Base-by-base conservation (phyloP, 805 yeast genomes). In the Metschnikowia baotianmanensis region DNA sequence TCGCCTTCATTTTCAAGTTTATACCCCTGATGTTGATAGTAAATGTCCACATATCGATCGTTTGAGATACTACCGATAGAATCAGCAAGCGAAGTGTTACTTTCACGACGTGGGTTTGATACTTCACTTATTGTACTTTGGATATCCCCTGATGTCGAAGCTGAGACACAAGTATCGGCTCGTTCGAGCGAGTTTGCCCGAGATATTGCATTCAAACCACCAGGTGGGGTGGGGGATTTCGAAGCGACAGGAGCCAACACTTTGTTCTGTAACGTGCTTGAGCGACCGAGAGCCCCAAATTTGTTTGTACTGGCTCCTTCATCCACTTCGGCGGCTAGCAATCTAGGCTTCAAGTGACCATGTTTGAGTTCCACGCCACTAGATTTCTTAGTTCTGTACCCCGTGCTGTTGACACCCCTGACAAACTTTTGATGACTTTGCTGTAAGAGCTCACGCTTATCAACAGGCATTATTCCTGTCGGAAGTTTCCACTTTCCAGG, bases 261-360 rank as follows among this genome's bases (percentile, higher is more conserved):
- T 23, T 35, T 41, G 22, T 40, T 34, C 19, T 40, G 43, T 12
- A 40, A 22, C 24, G 43, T 40, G 27, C 38, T 40, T 13, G 43
- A 40, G 11, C 43, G 31, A 11, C 43, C 43, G 6, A 38, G 40
- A 9, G 37, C 29, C 29, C 55, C 53, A 30, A 50, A 50, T 16
- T 34, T 42, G 25, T 45, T 45, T 26, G 46, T 40, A 20, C 18
- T 31, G 6, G 42, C 56, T 8, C 43, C 50, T 19, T 83, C 87
- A 47, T 82, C 90, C 26, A 84, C 81, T 57, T 84, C 93, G 18
- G 83, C 76, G 2, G 90, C 91, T 45, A 85, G 66, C 61, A 84
- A 69, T 33, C 87, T 71, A 19, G 84, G 85, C 39, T 78, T 73
- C 43, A 77, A 66, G 54, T 69, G 78, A 5, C 84, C 83, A 55